Evolutionary conservation across 1,284 basidiomycete genomes (phyloP), one percentile per base, ranked within the genome.

Genomic region (Leccinum cinnamomeum): DNA sequence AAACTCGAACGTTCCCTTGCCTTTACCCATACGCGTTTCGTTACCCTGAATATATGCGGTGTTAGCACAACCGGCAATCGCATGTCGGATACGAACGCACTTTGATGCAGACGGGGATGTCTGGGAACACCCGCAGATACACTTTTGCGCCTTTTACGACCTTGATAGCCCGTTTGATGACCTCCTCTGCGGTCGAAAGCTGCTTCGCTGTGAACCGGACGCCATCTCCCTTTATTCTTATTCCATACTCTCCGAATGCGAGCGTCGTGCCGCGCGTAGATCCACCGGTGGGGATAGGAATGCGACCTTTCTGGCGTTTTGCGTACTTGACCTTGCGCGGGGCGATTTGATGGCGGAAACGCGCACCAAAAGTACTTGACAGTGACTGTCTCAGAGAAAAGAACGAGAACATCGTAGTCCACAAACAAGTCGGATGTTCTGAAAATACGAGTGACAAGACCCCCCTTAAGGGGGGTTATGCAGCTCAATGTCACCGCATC

Each of bases 11-110:
- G 91, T 87, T 55, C 97, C 97, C 78, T 99, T 99, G 63, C 97
- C 97, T 79, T 98, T 98, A 54, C 97, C 97, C 97, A 99, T 99
- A 86, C 97, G 92, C 7, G 96, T 97, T 77, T 99, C 97, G 72
- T 98, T 98, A 60, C 97, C 97, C 91, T 94, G 61, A 7, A 25
- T 16, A 39, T 48, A 54, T 55, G 51, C n/a, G 2, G 7, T 35
- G 12, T 74, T 20, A 69, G n/a, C 20, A 23, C 30, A 10, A 6
- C 7, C 7, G 18, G 6, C 2, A 39, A 5, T 5, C 18, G 44
- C 14, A 30, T 11, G 12, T 1, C 51, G 41, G 18, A 35, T 23
- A 3, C 1, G 18, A 14, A 72, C 80, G 57, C 64, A 91, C 92
- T 87, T 99, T 98, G 62, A 98, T 90, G 80, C 96, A 98, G 62